These are phyloP conservation scores for Linnemannia schmuckeri DNA, from an alignment of 192 early-diverging fungal species.

Conservation along the genomic window DNA sequence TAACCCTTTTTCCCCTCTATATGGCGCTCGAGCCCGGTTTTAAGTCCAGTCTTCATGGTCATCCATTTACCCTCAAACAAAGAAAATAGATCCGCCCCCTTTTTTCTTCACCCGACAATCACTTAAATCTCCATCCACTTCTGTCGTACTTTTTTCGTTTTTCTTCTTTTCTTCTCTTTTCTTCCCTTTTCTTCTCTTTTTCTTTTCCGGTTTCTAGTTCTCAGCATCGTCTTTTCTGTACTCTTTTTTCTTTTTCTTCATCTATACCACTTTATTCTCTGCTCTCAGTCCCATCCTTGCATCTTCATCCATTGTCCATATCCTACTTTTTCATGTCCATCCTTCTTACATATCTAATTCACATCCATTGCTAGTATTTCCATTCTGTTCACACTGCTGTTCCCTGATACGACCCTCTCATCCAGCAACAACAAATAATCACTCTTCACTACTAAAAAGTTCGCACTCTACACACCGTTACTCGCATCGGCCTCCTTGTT, in stretches of 20 bases:
- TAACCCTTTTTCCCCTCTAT: too few species aligned
- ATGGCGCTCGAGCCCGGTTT: too few species aligned
- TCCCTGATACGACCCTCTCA: neutral
- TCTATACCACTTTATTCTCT: neutral
- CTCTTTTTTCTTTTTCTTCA: neutral
- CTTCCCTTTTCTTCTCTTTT: neutral
- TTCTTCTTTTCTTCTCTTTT: neutral
- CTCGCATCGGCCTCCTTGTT: neutral
- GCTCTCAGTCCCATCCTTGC: neutral
- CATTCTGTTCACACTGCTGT: neutral
- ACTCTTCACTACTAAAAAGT: neutral
- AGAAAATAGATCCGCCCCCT: neutral
- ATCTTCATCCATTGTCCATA: neutral
- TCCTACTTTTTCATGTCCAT: neutral
- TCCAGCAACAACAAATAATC: neutral
- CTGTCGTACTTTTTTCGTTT: neutral
- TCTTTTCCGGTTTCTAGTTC: slow-evolving; percentile 1
- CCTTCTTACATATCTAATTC: neutral
- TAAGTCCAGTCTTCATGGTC: neutral
- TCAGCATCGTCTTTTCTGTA: neutral
- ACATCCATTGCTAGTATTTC: neutral
- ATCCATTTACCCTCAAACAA: neutral
- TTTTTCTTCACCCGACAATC: neutral
- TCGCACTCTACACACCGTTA: neutral
- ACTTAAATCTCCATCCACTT: neutral